Percentiles rank a stretch among this genome's conserved stretches.
phyloP scores from a whole-genome alignment of 2,329 filamentous ascomycete species.

The Rhytidhysteron rufulum region DNA sequence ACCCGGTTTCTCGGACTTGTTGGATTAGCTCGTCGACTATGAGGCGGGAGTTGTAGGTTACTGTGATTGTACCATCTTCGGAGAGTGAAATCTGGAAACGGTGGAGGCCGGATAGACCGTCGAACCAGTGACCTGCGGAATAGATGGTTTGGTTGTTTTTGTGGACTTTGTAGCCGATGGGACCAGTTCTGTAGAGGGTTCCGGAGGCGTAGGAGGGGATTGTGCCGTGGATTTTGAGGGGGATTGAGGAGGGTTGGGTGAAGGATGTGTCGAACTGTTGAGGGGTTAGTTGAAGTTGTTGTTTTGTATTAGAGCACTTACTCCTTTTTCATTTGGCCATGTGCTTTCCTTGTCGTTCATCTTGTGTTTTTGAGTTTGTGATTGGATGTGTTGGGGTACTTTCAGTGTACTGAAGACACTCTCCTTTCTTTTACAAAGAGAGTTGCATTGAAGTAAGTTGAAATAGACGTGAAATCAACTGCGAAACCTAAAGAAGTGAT shows the following conservation, averaged over 20 bases:
- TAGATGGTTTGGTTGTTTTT: slow-evolving; percentile 57
- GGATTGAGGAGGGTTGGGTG: slow-evolving; percentile 62
- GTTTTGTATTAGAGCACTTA: not conserved
- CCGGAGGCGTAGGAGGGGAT: slow-evolving; percentile 72
- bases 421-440: no score
- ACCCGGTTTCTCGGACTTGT: slow-evolving; percentile 58
- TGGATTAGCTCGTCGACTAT: slow-evolving; percentile 63
- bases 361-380: no score
- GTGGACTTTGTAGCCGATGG: slow-evolving; percentile 62
- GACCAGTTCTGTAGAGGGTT: slow-evolving; percentile 69
- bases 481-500: no score
- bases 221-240: slow-evolving; percentile 58
- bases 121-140: slow-evolving; percentile 73
- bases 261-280: slow-evolving; percentile 66
- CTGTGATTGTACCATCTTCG: slow-evolving; percentile 36
- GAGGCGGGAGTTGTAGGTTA: slow-evolving; percentile 68
- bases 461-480: no score
- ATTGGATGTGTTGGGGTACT: no score
- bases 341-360: no score
- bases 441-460: no score
- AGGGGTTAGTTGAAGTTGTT: slow-evolving; percentile 5
- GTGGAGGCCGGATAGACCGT: slow-evolving; percentile 69
- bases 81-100: slow-evolving; percentile 63
- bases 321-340: slow-evolving; percentile 2
- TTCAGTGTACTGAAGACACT: no score